Evolutionary conservation across 495 filamentous ascomycete species (phyloP).

Genomic region (Aspergillus wentii): DNA sequence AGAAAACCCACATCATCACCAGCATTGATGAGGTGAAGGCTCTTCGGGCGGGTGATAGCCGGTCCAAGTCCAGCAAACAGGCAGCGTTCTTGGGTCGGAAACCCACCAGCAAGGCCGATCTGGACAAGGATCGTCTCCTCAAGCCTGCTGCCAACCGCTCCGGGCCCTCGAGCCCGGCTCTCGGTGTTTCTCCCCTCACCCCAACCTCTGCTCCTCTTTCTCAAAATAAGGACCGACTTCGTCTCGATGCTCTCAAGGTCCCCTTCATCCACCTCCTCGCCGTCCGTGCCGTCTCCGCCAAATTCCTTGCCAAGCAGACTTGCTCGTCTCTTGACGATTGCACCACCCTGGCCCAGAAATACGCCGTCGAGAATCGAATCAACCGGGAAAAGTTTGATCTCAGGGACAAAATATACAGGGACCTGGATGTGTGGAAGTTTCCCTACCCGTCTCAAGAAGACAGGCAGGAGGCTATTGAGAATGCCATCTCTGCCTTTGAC

Average conservation of each 20-base stretch:
- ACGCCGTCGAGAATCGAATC: constrained; percentile 54
- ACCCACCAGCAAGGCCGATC: constrained; percentile 31
- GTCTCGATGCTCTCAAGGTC: constrained; percentile 44
- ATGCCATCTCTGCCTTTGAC: constrained; percentile 78
- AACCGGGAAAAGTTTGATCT: constrained; percentile 61
- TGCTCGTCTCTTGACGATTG: constrained; percentile 53
- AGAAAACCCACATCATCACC: constrained; percentile 43
- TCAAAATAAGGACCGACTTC: constrained; percentile 49
- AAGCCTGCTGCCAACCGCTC: constrained; percentile 49
- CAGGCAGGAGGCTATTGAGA: constrained; percentile 74
- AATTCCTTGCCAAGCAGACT: constrained; percentile 53
- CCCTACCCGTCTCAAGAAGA: constrained; percentile 61
- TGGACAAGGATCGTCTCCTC: constrained; percentile 43
- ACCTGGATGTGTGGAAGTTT: constrained; percentile 79
- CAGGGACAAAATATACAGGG: constrained; percentile 68
- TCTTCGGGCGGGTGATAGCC: constrained; percentile 25
- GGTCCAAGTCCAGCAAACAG: constrained; percentile 17
- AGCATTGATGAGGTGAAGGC: constrained; percentile 32
- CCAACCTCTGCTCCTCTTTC: constrained; percentile 47
- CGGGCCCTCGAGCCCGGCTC: constrained; percentile 57
- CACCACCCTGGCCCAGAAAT: constrained; percentile 48
- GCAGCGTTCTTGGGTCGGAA: constrained; percentile 20
- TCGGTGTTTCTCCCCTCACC: constrained; percentile 45
- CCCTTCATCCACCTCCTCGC: constrained; percentile 75
- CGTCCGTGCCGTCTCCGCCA: constrained; percentile 51